These are phyloP conservation scores for Cyclocybe aegerita DNA, from an alignment of 768 basidiomycete genomes.

Conservation along the genomic window DNA sequence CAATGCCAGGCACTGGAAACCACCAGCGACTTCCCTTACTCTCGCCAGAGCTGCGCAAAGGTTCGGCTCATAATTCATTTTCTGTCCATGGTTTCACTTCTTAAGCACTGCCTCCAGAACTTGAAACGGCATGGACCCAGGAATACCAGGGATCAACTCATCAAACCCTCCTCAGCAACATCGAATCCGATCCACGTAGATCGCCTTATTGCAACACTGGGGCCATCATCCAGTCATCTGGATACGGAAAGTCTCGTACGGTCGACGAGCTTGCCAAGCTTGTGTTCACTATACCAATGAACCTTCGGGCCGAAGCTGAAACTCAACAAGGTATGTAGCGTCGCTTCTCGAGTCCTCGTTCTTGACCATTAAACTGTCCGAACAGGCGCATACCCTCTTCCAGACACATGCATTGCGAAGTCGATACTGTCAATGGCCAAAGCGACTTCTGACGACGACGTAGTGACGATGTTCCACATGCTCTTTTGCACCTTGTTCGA, in stretches of 20 bases:
- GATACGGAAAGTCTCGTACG: conserved; percentile 23
- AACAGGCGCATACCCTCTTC: too few relatives aligned
- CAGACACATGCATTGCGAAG: too few relatives aligned
- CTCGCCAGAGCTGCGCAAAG: too few relatives aligned
- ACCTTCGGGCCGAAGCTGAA: conserved; percentile 12
- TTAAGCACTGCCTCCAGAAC: background rate
- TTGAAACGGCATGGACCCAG: conserved; percentile 1
- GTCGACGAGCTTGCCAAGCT: conserved; percentile 21
- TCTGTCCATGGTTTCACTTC: too few relatives aligned
- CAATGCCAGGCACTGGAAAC: too few relatives aligned
- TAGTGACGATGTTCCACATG: too few relatives aligned
- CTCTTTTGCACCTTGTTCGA: too few relatives aligned
- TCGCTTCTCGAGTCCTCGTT: too few relatives aligned
- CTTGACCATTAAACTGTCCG: too few relatives aligned
- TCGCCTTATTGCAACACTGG: conserved; percentile 3
- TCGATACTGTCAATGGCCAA: too few relatives aligned
- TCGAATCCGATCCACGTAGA: background rate
- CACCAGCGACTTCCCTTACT: background rate
- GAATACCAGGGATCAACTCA: conserved; percentile 4
- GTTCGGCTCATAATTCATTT: too few relatives aligned
- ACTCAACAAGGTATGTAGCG: background rate
- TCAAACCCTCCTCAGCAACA: conserved; percentile 5
- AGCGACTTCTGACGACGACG: too few relatives aligned
- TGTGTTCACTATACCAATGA: conserved; percentile 23
- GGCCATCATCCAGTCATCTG: conserved; percentile 15